These are phyloP conservation scores for Saussurea involucrata DNA, from an alignment of 129 eudicot genomes.

Conservation along the genomic window DNA sequence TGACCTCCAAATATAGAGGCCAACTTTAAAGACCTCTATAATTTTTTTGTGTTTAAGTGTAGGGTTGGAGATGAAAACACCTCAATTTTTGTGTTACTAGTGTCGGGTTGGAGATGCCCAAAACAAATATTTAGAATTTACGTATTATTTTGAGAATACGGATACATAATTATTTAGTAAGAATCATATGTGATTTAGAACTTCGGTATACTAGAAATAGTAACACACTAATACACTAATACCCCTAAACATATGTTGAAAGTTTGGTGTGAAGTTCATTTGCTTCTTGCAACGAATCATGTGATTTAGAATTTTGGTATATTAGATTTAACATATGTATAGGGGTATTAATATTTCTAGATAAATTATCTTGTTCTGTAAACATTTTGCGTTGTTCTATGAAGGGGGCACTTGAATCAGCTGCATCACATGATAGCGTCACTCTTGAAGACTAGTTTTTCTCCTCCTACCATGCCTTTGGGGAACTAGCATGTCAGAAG, in stretches of 20 bases:
- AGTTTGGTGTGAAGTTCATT: no score
- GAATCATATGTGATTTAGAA: not conserved
- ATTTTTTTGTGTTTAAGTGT: no score
- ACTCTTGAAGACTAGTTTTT: not conserved
- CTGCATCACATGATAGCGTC: not conserved
- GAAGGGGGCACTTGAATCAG: not conserved
- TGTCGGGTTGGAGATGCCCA: no score
- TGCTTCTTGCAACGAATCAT: no score
- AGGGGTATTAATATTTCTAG: no score
- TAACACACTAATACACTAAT: no score
- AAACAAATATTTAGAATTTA: not conserved
- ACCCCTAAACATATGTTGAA: not conserved
- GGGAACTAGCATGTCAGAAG: not conserved
- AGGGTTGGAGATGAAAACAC: no score
- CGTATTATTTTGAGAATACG: not conserved
- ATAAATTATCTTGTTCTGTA: not conserved
- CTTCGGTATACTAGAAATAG: not conserved
- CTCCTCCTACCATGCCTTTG: not conserved
- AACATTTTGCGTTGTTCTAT: not conserved
- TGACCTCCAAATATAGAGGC: no score
- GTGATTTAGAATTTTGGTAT: no score
- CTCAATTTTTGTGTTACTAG: no score
- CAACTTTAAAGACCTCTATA: no score
- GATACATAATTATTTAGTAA: not conserved
- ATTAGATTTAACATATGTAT: no score